Conservation (phyloP, 331 rosid species). For the Erythrophleum ivorense region DNA sequence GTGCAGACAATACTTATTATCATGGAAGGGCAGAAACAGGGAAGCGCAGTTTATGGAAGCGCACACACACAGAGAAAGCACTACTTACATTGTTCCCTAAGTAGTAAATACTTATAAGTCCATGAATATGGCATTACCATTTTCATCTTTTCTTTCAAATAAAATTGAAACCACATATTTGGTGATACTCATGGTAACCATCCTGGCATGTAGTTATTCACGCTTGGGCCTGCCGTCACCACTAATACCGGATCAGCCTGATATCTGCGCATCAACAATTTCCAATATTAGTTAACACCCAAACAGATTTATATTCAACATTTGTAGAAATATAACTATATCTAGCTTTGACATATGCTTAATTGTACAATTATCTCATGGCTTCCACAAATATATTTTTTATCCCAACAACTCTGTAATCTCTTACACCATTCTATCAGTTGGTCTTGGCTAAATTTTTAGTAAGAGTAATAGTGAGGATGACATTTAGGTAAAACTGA, state of each 20-base stretch:
- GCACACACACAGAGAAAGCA: conserved; percentile 41
- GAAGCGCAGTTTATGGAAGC: conserved; percentile 50
- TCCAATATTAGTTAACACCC: not conserved
- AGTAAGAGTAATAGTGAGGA: no score
- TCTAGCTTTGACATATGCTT: not conserved
- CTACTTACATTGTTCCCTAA: conserved; percentile 47
- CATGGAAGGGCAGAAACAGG: conserved; percentile 24
- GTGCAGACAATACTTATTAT: conserved; percentile 26
- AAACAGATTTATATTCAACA: not conserved
- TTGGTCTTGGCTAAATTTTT: no score
- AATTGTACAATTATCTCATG: not conserved
- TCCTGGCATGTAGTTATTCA: conserved; percentile 89
- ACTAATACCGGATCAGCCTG: conserved; percentile 75
- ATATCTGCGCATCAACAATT: conserved; percentile 59
- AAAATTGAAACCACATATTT: conserved; percentile 34
- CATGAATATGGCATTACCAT: conserved; percentile 42
- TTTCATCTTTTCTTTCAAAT: conserved; percentile 24
- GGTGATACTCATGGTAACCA: conserved; percentile 75
- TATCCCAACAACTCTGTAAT: not conserved
- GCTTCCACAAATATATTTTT: not conserved
- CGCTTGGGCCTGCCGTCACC: conserved; percentile 89
- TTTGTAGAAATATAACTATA: not conserved
- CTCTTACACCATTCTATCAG: no score
- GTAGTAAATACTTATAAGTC: conserved; percentile 34
- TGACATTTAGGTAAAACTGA: no score